Base-by-base conservation (phyloP, 2,329 filamentous ascomycete genomes). In the Pseudopithomyces chartarum region DNA sequence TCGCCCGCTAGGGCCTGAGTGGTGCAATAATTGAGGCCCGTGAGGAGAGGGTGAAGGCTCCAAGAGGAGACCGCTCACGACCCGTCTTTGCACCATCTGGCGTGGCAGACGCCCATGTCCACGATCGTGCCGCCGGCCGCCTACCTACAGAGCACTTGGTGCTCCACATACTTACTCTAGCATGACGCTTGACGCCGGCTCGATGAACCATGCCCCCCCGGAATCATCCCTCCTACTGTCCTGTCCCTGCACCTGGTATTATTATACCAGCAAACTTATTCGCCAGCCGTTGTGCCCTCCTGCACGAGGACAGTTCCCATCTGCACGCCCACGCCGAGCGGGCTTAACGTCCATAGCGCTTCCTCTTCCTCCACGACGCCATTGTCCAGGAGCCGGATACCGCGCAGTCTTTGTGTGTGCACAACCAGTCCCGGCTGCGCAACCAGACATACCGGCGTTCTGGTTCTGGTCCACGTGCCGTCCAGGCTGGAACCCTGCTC, bases 41-140 rank as follows among this genome's bases (percentile, higher is more conserved):
- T 29, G 26, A 29, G 26, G 52, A 42, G 15, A n/a, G 17, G 44
- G 55, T 50, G 45, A 34, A 55, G 40, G 26, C 60, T 59, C 56
- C 32, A 26, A n/a, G 15, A 45, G 58, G 59, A 52, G 58, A 62
- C 67, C 61, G 67, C 62, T 65, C 62, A 65, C 65, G 57, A 36
- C 6, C 8, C 12, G 7, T 13, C 20, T 29, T 22, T 26, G 26
- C 6, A 32, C 5, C 22, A 23, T 19, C 22, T 32, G 39, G 4
- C 48, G 20, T 36, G 8, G 47, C 36, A 29, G 40, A 40, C 34
- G 2, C 32, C 47, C n/a, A n/a, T 11, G 19, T 40, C 20, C 34
- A 17, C 12, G 47, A 40, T 29, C 13, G 34, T 40, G 47, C 34
- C 47, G 22, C 34, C 34, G n/a, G 33, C 46, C 20, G 45, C 13